These are phyloP conservation scores for Hamigera avellanea DNA, from an alignment of 495 filamentous ascomycete genomes.

Conservation along the genomic window DNA sequence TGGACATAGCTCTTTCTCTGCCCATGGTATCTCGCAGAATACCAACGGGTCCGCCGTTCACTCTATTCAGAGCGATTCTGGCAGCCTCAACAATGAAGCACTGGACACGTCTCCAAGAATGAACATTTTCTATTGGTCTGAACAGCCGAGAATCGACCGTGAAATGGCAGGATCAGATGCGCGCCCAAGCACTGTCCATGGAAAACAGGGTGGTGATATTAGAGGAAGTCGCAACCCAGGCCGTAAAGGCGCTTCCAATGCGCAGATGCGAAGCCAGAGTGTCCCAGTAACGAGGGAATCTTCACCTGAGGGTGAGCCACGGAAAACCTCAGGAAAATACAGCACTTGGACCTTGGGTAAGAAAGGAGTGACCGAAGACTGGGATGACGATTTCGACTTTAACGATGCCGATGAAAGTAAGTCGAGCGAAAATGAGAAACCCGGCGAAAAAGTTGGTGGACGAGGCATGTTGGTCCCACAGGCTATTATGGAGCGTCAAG, in stretches of 20 bases:
- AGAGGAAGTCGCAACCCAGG: slow-evolving; percentile 63
- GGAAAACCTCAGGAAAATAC: slow-evolving; percentile 62
- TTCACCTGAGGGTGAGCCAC: slow-evolving; percentile 37
- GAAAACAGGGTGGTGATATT: slow-evolving; percentile 64
- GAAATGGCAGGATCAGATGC: slow-evolving; percentile 40
- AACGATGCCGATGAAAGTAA: slow-evolving; percentile 37
- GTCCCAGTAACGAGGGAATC: slow-evolving; percentile 74
- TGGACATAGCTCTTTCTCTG: no score
- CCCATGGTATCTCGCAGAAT: no score
- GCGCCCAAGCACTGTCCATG: slow-evolving; percentile 82
- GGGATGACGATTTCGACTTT: slow-evolving; percentile 77
- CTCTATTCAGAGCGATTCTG: slow-evolving; percentile 1
- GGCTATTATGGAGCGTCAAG: slow-evolving; percentile 75
- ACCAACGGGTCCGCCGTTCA: no score
- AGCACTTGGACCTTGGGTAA: slow-evolving; percentile 80
- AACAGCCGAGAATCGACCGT: slow-evolving; percentile 47
- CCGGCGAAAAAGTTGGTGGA: slow-evolving; percentile 13
- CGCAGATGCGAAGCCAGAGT: slow-evolving; percentile 88
- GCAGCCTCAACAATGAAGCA: slow-evolving; percentile 3
- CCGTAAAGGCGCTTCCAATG: slow-evolving; percentile 62
- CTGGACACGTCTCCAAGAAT: slow-evolving; percentile 18
- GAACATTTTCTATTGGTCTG: slow-evolving; percentile 79
- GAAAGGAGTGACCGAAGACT: slow-evolving; percentile 75
- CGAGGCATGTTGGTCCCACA: slow-evolving; percentile 62
- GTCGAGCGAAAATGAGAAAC: slow-evolving; percentile 14